Evolutionary conservation across 2,329 filamentous ascomycete genomes (phyloP), one percentile per base, ranked within the genome.

Genomic region (Salinomyces thailandicus): DNA sequence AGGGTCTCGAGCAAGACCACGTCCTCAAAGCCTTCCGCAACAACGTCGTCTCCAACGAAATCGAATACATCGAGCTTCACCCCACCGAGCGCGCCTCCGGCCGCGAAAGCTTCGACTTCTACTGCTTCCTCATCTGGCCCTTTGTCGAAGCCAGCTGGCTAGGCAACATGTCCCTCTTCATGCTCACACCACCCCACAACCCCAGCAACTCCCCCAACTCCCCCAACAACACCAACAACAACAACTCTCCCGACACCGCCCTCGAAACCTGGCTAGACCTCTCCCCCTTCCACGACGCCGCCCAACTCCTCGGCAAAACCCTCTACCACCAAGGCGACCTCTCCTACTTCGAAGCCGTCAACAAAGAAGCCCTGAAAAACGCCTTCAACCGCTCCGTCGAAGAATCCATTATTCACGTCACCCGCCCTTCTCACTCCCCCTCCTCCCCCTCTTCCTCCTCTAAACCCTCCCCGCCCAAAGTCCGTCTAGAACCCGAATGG

Each of bases 81-180:
- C 75, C 82, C 5, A 64, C 72, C 3, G 91, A 98, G 59, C 73
- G 87, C 13, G 69, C 72, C 18, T 77, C 73, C 5, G 91, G 91
- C 1, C 71, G 89, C 24, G 91, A 98, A 60, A 96, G 95, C 52
- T 98, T 83, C 53, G 91, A 98, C 56, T 98, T 98, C 61, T 43
- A 96, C 63, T 96, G 89, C 63, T 98, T 96, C 69, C 65, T 98
- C 14, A 85, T 98, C 45, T 98, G 91, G 91, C 91, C 91, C 0
- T 98, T 98, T 50, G 87, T 96, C 47, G 91, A 98, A 61, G 82
- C 87, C 0, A 81, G 75, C 35, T 98, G 91, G 91, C 72, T 98
- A 1, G 87, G 85, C 8, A 82, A 86, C 0, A 81, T 96, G 0
- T 85, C 83, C 0, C 68, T 96, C 0, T 80, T 94, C 67, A 87